Base-by-base conservation (phyloP, 768 basidiomycete genomes). In the Mycena crocata region DNA sequence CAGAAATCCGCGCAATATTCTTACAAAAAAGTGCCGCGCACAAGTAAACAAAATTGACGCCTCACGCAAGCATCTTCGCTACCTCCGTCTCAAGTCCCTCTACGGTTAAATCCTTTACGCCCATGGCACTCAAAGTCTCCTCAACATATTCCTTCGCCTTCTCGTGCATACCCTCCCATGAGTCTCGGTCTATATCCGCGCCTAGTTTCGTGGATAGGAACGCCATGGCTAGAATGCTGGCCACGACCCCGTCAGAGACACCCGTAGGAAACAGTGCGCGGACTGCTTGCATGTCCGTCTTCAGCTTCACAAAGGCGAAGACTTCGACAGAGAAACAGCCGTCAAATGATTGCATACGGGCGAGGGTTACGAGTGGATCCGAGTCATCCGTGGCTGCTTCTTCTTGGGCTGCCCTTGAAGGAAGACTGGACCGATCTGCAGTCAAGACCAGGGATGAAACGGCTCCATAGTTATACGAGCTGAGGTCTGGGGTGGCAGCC, bases 291-390 rank as follows among this genome's bases (percentile, higher is more conserved):
- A 63, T 15, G 24, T 40, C 57, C 17, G 44, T 19, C 7, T 31
- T 52, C 0, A 63, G 42, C 14, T 35, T 48, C 21, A 67, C 23
- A n/a, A 67, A 24, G 19, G 32, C 14, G 37, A 70, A 40, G 37
- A 67, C 65, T 6, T 54, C 56, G 40, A 55, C 17, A 0, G 62
- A 60, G 49, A 71, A 71, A 30, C 55, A 19, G 19, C 62, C 69
- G 45, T 67, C 66, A 56, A 71, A 71, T 26, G 66, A 45, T 37
- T 71, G 69, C 21, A 68, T 15, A 5, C 69, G 66, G 14, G 69
- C 69, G 6, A 71, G 69, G 1, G 48, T 24, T 35, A 67, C 66
- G 49, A 71, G 49, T 23, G 55, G 44, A 48, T 70, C 32, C 13
- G 14, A n/a, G n/a, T 44, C 42, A 44, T 44, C 40, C n/a, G 8